Conservation (phyloP, 139 green algal species). For the Tetraselmis chui region DNA sequence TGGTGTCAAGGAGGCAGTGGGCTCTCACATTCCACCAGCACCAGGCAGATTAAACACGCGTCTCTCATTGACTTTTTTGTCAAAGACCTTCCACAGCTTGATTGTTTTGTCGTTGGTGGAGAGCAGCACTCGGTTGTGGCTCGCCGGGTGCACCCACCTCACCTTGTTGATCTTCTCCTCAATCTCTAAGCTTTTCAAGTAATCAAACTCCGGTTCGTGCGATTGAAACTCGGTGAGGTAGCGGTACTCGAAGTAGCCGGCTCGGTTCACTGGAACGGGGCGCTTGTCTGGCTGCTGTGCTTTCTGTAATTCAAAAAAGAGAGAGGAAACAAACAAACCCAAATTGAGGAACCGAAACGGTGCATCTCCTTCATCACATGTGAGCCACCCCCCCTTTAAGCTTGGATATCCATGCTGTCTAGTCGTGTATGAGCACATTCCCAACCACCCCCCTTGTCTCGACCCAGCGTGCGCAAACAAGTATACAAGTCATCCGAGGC, state of each 20-base stretch:
- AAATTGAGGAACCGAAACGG: too few relatives aligned
- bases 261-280: not conserved
- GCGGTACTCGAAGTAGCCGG: slow-evolving; percentile 68
- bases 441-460: too few relatives aligned
- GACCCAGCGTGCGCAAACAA: too few relatives aligned
- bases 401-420: too few relatives aligned
- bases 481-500: too few relatives aligned
- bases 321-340: too few relatives aligned
- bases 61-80: slow-evolving; percentile 63
- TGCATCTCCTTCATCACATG: too few relatives aligned
- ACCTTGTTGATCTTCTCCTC: slow-evolving; percentile 99
- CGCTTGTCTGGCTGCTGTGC: not conserved
- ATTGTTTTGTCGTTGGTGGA: slow-evolving; percentile 98
- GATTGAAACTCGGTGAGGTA: slow-evolving; percentile 99
- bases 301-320: not conserved
- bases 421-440: too few relatives aligned
- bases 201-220: slow-evolving; percentile 99
- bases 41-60: slow-evolving; percentile 19
- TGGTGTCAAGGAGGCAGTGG: not conserved
- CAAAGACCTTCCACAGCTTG: slow-evolving; percentile 97
- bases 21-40: not conserved
- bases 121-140: slow-evolving; percentile 63
- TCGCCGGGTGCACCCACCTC: slow-evolving; percentile 58
- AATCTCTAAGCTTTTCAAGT: slow-evolving; percentile 97
- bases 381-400: too few relatives aligned